phyloP scores from a whole-genome alignment of 176 grass and related monocot species.

The Neostapfia colusana region DNA sequence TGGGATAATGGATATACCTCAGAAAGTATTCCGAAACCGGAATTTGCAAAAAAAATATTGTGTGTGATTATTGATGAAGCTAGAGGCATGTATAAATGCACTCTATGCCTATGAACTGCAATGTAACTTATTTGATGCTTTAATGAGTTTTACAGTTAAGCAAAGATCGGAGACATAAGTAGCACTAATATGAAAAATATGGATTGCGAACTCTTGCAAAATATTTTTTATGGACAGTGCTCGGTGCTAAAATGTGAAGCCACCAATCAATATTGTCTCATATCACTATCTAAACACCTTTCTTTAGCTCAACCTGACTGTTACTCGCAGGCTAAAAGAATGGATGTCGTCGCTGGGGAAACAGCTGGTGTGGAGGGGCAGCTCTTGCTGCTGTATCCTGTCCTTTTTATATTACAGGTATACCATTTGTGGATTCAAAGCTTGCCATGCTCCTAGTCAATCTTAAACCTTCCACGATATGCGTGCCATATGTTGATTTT shows the following conservation, averaged over 20 bases:
- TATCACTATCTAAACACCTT: neutral
- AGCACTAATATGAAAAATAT: neutral
- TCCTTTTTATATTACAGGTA: slow-evolving; percentile 81
- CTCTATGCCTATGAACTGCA: slow-evolving; percentile 20
- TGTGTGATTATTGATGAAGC: neutral
- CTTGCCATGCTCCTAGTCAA: neutral
- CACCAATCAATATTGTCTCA: neutral
- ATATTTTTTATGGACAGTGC: neutral
- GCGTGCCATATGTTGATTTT: neutral
- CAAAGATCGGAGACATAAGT: neutral
- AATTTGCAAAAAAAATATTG: neutral
- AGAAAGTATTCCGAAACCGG: neutral
- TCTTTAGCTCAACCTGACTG: neutral
- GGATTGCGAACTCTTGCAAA: neutral
- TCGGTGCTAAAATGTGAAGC: slow-evolving; percentile 5
- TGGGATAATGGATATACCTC: neutral
- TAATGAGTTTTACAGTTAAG: slow-evolving; percentile 17
- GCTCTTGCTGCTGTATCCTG: slow-evolving; percentile 64
- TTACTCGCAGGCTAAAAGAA: slow-evolving; percentile 70
- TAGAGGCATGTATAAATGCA: neutral
- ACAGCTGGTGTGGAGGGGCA: slow-evolving; percentile 83
- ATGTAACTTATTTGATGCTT: neutral
- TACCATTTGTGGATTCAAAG: neutral
- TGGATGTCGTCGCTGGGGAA: slow-evolving; percentile 83
- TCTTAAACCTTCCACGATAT: slow-evolving; percentile 17